These are phyloP conservation scores for Xylariaceae sp. DNA, from an alignment of 2,329 filamentous ascomycete species.

Conservation along the genomic window DNA sequence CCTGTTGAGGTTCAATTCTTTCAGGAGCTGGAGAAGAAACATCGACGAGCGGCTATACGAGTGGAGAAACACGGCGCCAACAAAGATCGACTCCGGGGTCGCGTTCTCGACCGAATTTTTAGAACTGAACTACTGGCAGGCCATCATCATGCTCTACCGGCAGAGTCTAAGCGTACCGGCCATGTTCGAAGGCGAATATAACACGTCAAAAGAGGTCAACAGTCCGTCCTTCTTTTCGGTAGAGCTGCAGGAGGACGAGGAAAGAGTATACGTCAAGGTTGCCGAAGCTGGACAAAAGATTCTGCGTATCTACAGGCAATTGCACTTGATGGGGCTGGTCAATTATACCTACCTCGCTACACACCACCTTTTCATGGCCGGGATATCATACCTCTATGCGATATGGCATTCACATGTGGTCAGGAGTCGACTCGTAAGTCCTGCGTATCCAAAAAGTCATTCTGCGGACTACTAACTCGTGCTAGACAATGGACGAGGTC, in stretches of 20 bases:
- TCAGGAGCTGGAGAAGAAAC: slow-evolving; percentile 80
- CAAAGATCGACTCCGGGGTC: slow-evolving; percentile 72
- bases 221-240: slow-evolving; percentile 54
- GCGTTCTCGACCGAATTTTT: slow-evolving; percentile 84
- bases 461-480: slow-evolving; percentile 18
- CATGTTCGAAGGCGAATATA: slow-evolving; percentile 73
- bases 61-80: slow-evolving; percentile 81
- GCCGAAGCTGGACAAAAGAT: slow-evolving; percentile 93
- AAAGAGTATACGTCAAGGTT: slow-evolving; percentile 87
- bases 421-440: slow-evolving; percentile 73
- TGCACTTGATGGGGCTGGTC: slow-evolving; percentile 80
- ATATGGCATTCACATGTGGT: slow-evolving; percentile 95
- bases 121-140: slow-evolving; percentile 96
- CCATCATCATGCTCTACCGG: slow-evolving; percentile 89
- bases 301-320: slow-evolving; percentile 78
- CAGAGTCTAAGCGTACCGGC: slow-evolving; percentile 83
- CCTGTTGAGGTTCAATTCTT: slow-evolving; percentile 73
- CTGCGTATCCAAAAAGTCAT: slow-evolving; percentile 5
- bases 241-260: slow-evolving; percentile 72
- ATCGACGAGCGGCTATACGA: slow-evolving; percentile 76
- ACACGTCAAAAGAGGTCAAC: slow-evolving; percentile 56
- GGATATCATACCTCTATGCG: slow-evolving; percentile 91
- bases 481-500: slow-evolving; percentile 82
- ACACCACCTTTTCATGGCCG: slow-evolving; percentile 95
- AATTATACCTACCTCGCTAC: slow-evolving; percentile 96